A percentile compares a stretch with the other conserved stretches of the same genome.
Conservation (phyloP, 176 grass and related monocot species). For the Zizania latifolia region DNA sequence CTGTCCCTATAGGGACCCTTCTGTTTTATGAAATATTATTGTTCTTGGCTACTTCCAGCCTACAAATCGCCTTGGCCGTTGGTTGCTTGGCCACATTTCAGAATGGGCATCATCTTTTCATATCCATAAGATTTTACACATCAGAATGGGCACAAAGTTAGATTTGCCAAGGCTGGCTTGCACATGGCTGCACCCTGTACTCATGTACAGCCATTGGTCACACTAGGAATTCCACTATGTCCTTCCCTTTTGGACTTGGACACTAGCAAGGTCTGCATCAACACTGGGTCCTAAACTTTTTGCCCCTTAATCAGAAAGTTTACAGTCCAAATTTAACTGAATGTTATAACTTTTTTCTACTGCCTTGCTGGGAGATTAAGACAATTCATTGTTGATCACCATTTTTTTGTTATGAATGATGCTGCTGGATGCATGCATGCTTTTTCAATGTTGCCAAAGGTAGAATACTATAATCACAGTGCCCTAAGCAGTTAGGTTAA, state of each 20-base stretch:
- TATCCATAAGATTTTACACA: not conserved
- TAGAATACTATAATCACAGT: too few relatives aligned
- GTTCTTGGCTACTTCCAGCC: too few relatives aligned
- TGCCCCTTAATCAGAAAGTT: not conserved
- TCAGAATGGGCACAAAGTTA: not conserved
- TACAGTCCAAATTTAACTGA: not conserved
- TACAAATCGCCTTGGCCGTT: not conserved
- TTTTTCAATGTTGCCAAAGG: not conserved
- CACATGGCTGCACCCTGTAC: slow-evolving; percentile 2
- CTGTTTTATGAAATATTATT: not conserved
- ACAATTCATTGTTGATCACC: too few relatives aligned
- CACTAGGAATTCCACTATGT: not conserved
- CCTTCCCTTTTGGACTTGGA: not conserved
- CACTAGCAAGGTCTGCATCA: not conserved
- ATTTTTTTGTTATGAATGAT: not conserved
- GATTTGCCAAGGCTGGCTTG: slow-evolving; percentile 20
- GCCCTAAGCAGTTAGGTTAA: not conserved
- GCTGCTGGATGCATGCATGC: not conserved
- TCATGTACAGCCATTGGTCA: not conserved
- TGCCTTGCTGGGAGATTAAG: too few relatives aligned
- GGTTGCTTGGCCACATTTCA: not conserved
- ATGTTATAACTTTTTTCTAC: too few relatives aligned
- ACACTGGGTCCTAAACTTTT: not conserved
- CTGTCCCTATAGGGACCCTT: not conserved
- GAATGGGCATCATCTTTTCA: not conserved